Base-by-base conservation (phyloP, 2,329 filamentous ascomycete genomes). In the Bisporella sp. region DNA sequence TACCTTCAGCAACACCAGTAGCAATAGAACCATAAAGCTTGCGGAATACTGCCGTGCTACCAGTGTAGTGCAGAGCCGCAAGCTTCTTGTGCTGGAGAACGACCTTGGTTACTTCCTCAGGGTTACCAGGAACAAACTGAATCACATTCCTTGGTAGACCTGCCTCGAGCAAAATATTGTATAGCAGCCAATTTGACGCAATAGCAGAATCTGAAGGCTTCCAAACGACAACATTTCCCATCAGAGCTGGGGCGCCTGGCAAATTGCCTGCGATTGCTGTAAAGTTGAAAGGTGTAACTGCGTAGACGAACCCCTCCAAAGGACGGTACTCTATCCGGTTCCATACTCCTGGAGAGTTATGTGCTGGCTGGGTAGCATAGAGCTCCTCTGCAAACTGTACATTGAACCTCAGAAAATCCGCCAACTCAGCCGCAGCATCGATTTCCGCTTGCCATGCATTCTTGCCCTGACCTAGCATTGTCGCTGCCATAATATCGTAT, bases 361-460 rank as follows among this genome's bases (percentile, higher is more conserved):
- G 89, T 48, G 76, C 78, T 7, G 92, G 92, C 71, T 97, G 93
- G 66, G 89, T 83, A 33, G 81, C 79, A 67, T 96, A 96, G 51
- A 96, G 73, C 67, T 96, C 87, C 71, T 96, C 85, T 29, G 92
- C 92, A 65, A 95, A 96, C 68, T 91, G 83, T 49, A 96, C 91
- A 65, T 93, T 93, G 75, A 96, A 96, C 65, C 89, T 82, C 66
- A 96, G 74, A 71, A 97, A 96, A 68, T 97, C 93, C 61, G 81
- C 85, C 61, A 95, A 73, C 76, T 97, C 93, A 6, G 92, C 93
- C 13, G 91, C 92, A 40, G 90, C 79, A 70, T 97, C 92, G 57
- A 97, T 97, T 77, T 97, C 92, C 12, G 93, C 92, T 71, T 97
- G 92, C 90, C 90, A 97, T 45, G 89, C 89, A 68, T 96, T 97